Base-by-base conservation (phyloP, 495 filamentous ascomycete species). In the Neurospora africana region DNA sequence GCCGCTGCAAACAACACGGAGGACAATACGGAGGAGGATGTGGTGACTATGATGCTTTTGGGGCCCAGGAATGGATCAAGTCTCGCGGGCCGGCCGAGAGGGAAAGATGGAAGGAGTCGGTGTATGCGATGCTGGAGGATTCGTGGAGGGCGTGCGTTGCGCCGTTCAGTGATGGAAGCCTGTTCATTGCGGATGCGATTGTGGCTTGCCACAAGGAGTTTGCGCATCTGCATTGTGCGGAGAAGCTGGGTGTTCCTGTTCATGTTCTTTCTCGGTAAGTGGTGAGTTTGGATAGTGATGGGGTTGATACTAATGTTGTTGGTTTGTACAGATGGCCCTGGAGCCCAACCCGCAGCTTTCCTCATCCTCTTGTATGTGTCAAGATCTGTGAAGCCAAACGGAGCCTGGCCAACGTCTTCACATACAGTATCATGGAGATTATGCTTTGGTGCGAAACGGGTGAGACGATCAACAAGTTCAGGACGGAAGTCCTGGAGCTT, bases 131-230 rank as follows among this genome's bases (percentile, higher is more conserved):
- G 81, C 79, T 91, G 8, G 79, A 87, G 37, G 88, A 89, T 0
- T 90, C 87, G 70, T 91, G 89, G 89, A 84, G 81, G 71, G 89
- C 89, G 1, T 91, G 89, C 74, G 87, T 88, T 41, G 86, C 87
- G 71, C 78, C 86, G 74, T 86, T 85, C 2, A 9, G 53, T 33
- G 53, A 65, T 65, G 75, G 73, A 8, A 76, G 86, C 74, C 87
- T 88, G 0, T 91, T 91, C 77, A 83, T 91, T 6, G 89, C 89
- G 1, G 87, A 91, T 72, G 87, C 84, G 13, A 90, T 91, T 68
- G 90, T 91, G 73, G 89, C 89, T 1, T 91, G 91, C 77, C 89
- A 89, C 2, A 88, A 88, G 2, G 88, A 85, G 72, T 90, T 91
- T 78, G 89, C 89, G 1, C 89, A 91, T 82, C 79, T 88, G 4